Conservation (phyloP, 495 filamentous ascomycete species). For the Aspergillus panamensis region DNA sequence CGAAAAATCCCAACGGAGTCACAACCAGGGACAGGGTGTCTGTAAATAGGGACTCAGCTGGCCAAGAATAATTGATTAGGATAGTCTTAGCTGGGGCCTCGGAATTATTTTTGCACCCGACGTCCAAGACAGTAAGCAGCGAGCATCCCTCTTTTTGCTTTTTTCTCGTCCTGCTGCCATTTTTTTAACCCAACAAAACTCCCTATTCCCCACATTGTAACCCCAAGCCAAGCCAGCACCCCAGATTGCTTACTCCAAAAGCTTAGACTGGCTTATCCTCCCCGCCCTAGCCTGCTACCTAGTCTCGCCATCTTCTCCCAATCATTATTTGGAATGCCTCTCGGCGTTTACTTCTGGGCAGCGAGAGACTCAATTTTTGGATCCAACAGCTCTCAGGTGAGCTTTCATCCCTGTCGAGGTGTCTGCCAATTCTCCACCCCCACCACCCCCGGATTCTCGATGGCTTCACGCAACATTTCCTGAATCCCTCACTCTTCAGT, state of each 20-base stretch:
- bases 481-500: no score
- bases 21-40: background rate
- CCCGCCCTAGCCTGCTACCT: background rate
- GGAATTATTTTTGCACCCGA: slow-evolving; percentile 11
- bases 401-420: background rate
- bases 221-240: slow-evolving; percentile 5
- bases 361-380: background rate
- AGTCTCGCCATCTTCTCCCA: background rate
- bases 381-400: background rate
- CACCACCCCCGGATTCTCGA: background rate
- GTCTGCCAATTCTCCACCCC: background rate
- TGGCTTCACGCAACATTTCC: no score
- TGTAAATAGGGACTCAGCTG: background rate
- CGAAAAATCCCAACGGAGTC: background rate
- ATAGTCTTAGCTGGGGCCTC: background rate
- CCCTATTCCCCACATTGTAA: background rate
- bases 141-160: background rate
- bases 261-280: background rate
- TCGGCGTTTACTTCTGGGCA: background rate
- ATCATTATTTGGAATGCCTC: background rate
- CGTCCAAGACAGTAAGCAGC: background rate
- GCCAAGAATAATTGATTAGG: background rate
- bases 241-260: slow-evolving; percentile 4
- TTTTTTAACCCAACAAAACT: background rate
- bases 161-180: background rate